Evolutionary conservation across 2,329 filamentous ascomycete genomes (phyloP), one percentile per base, ranked within the genome.

Genomic region (Cladophialophora carrionii): DNA sequence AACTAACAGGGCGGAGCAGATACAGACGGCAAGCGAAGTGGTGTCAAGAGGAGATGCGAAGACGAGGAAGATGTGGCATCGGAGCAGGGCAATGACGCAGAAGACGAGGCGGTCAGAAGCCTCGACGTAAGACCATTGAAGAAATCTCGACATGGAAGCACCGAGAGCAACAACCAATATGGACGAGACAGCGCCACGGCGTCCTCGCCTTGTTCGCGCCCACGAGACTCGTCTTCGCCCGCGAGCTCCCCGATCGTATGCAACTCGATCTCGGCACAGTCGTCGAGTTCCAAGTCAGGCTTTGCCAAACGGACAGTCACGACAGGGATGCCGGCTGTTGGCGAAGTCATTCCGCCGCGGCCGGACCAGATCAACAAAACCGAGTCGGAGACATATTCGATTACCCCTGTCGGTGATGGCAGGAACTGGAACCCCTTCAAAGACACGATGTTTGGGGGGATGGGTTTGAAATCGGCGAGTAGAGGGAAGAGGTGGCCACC

Each of bases 341-440:
- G 37, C 7, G 48, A 51, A 29, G 48, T 51, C n/a, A 54, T 54
- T n/a, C 52, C 52, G 8, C 52, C 52, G 17, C 52, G 52, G 8
- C 52, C 52, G 24, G 52, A 54, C 52, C 24, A 54, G 17, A 54
- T 54, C 52, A 54, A 54, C 29, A 12, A 54, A n/a, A 10, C 52
- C 26, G 14, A 34, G 24, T 54, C 52, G 5, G 29, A 31, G 24
- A 29, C 24, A 4, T 54, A 54, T 54, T 10, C 24, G 52, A 54
- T 54, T 29, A 4, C 24, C 4, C 24, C 52, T 14, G 10, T 5
- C 3, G n/a, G 52, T 8, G 17, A 54, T 32, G n/a, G n/a, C 14
- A 12, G 24, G 12, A 54, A 31, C 12, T 54, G 52, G 52, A 20
- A 54, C 29, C 52, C 24, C 7, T 10, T 17, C 24, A 29, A 29